Base-by-base conservation (phyloP, 1,284 basidiomycete species). In the Agaricales sp. region DNA sequence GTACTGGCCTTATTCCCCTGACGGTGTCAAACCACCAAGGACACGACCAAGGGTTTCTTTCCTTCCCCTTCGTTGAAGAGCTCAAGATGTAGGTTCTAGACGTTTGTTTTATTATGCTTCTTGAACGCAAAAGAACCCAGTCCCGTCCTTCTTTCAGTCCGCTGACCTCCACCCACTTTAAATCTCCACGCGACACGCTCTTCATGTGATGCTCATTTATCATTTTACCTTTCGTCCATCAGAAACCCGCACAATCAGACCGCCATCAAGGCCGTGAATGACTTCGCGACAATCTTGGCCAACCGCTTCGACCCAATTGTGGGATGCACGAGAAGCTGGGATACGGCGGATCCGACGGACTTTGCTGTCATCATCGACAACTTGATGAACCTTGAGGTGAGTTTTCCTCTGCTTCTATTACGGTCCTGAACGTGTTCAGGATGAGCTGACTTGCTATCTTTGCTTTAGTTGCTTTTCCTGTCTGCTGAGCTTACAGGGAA, bases 301-400 rank as follows among this genome's bases (percentile, higher is more conserved):
- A 62, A 55, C 0, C 62, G 71, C 19, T 75, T 66, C 52, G 67
- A 55, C 52, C 62, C 66, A 4, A 61, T 64, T 3, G 72, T 74
- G 2, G 72, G 73, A 3, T 73, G 70, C 52, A 74, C 73, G 3
- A 58, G 65, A 18, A 72, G 69, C 52, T 85, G 81, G 81, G 73
- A 80, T 57, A 59, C 74, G 0, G 51, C 70, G 1, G 73, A 80
- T 56, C 73, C 76, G 24, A 22, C 21, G n/a, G 50, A 18, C 45
- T 44, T 43, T 18, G 49, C 78, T 74, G 80, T 84, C 50, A 83
- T 84, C 60, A 82, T 82, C 46, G 82, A 86, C 64, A 84, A 83
- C 58, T 82, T 86, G 81, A 83, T 86, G 78, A 86, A 82, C 56
- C 70, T 86, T 18, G 78, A 85, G 63, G 39, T 41, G 19, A 6